Base-by-base conservation (phyloP, 2,329 filamentous ascomycete species). In the Neocucurbitaria cava region DNA sequence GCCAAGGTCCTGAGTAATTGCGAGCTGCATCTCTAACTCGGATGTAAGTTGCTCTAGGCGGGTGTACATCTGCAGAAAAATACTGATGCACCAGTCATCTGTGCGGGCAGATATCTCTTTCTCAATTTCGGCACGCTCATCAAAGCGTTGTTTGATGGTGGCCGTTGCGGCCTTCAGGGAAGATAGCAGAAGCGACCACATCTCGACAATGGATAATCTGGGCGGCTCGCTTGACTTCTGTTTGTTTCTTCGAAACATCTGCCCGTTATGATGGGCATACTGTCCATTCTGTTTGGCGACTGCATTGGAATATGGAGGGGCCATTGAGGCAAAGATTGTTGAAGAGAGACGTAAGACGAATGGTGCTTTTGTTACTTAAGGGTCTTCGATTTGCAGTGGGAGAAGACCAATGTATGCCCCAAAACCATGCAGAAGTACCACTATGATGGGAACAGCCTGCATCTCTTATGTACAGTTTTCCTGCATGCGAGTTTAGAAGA, bases 71-170 rank as follows among this genome's bases (percentile, higher is more conserved):
- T 41, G 17, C 17, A 49, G 9, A 18, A 49, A 49, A 6, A 42
- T 49, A 28, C 42, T 23, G 24, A 35, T 49, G 18, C 46, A 49
- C 46, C 46, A 49, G 4, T 41, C 26, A n/a, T 49, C 46, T 5
- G 46, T 42, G 18, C 46, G 38, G n/a, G 46, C 38, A 17, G 38
- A 23, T 17, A 42, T 49, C 26, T 42, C 36, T 21, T 49, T 41
- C 18, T 49, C 46, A 15, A 49, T 49, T 13, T 28, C 24, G 13
- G 36, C 46, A 8, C 46, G 46, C 21, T 35, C 46, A 26, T 49
- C 46, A 13, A 33, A 42, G 15, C 46, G 46, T 4, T 23, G 24
- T 15, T 49, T 49, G 17, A 49, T 35, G 6, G 36, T 42, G 3
- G 26, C 46, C 8, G 46, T 49, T 23, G 46, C 35, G 5, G 38